phyloP scores from a whole-genome alignment of 139 green algal species.

The Chlamydomonas asymmetrica region DNA sequence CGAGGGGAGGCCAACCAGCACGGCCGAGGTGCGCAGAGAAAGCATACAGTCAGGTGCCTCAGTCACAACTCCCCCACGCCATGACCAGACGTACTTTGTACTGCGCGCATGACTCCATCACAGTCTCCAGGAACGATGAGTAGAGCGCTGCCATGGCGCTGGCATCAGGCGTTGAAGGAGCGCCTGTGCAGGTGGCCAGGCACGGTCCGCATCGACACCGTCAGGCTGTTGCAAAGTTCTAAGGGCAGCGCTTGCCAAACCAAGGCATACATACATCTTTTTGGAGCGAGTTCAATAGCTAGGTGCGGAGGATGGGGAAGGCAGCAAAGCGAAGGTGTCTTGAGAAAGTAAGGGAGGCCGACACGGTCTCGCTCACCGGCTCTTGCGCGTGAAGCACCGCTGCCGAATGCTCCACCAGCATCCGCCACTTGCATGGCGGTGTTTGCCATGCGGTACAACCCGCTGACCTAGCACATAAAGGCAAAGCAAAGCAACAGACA shows the following conservation, averaged over 20 bases:
- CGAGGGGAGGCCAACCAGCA: too few relatives aligned
- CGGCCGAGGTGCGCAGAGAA: not conserved
- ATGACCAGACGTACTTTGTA: conserved; percentile 37
- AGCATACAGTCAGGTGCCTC: not conserved
- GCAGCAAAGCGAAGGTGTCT: not conserved
- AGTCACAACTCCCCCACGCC: not conserved
- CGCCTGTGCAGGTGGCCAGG: too few relatives aligned
- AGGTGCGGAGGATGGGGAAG: too few relatives aligned
- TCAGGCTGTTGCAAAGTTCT: not conserved
- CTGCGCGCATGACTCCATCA: conserved; percentile 4
- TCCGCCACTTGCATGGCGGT: conserved; percentile 10
- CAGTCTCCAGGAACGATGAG: not conserved
- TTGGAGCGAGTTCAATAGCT: too few relatives aligned
- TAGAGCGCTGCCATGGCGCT: conserved; percentile 7
- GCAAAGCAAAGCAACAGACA: not conserved
- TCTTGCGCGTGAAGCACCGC: too few relatives aligned
- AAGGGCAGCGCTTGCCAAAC: too few relatives aligned
- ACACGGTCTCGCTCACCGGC: not conserved
- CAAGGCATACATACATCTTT: not conserved
- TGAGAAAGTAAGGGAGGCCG: not conserved
- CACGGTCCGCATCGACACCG: not conserved
- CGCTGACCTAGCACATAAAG: not conserved
- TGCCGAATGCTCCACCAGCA: not conserved
- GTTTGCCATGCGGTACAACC: not conserved
- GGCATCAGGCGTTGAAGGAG: not conserved